Evolutionary conservation across 768 basidiomycete genomes (phyloP).

Genomic region (Kwoniella pini): DNA sequence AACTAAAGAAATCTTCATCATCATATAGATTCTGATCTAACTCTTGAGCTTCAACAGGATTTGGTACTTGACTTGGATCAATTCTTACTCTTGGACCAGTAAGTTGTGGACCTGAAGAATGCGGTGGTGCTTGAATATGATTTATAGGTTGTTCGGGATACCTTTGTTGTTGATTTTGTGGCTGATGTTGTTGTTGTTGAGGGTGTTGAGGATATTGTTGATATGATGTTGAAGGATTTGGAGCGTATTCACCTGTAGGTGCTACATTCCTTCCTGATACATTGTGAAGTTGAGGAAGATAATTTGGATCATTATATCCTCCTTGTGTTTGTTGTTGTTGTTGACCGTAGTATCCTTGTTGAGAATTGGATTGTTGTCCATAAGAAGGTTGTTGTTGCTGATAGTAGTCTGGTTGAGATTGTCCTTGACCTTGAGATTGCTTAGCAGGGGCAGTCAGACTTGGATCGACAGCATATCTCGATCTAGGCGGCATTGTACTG

Average conservation of each 20-base stretch:
- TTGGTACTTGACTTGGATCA: slow-evolving; percentile 88
- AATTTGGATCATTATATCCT: slow-evolving; percentile 17
- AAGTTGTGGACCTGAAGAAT: slow-evolving; percentile 64
- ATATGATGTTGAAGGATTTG: slow-evolving; percentile 22
- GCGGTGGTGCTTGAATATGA: slow-evolving; percentile 68
- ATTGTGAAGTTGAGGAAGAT: slow-evolving; percentile 31
- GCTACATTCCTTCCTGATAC: slow-evolving; percentile 25
- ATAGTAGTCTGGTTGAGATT: slow-evolving; percentile 1
- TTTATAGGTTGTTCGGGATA: slow-evolving; percentile 31
- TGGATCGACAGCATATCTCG: slow-evolving; percentile 51
- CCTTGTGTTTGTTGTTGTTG: slow-evolving; percentile 7
- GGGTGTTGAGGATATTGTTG: slow-evolving; percentile 18
- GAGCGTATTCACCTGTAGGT: slow-evolving; percentile 29
- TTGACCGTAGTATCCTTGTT: not conserved
- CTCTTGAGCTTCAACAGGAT: slow-evolving; percentile 76
- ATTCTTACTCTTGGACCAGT: slow-evolving; percentile 65
- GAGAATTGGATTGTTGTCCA: slow-evolving; percentile 9
- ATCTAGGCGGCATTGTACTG: slow-evolving; percentile 44
- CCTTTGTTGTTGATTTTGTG: slow-evolving; percentile 21
- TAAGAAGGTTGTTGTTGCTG: slow-evolving; percentile 15
- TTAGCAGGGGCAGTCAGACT: slow-evolving; percentile 30
- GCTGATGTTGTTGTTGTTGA: slow-evolving; percentile 21
- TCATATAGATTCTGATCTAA: slow-evolving; percentile 78
- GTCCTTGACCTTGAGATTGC: slow-evolving; percentile 12
- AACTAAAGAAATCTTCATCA: slow-evolving; percentile 66